Percentiles rank a stretch among this genome's conserved stretches.
phyloP scores from a whole-genome alignment of 2,329 filamentous ascomycete genomes.

The Scedosporium dehoogii region DNA sequence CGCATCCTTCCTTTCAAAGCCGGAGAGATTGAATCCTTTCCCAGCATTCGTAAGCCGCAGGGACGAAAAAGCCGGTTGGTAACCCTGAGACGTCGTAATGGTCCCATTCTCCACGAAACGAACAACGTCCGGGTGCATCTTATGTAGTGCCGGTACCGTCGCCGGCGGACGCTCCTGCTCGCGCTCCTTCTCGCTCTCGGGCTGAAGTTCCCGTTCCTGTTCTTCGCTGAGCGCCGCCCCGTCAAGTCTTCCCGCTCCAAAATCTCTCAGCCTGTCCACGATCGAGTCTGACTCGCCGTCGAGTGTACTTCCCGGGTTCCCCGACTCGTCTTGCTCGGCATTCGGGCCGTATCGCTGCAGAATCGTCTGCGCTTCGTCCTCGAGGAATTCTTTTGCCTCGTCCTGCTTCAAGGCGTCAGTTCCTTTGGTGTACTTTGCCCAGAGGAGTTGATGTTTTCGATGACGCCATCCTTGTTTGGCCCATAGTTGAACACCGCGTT shows the following conservation, averaged over 20 bases:
- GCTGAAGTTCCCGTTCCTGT: conserved; percentile 57
- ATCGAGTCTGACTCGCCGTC: background rate
- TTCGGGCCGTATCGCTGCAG: conserved; percentile 39
- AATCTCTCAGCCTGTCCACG: background rate
- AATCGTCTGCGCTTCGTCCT: conserved; percentile 43
- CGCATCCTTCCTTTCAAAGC: conserved; percentile 23
- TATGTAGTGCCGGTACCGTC: conserved; percentile 28
- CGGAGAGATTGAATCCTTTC: conserved; percentile 1
- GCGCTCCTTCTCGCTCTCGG: conserved; percentile 52
- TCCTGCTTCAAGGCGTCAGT: conserved; percentile 11
- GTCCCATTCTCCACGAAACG: conserved; percentile 28
- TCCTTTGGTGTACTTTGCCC: conserved; percentile 11
- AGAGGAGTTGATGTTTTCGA: conserved; percentile 28
- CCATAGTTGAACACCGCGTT: conserved; percentile 47
- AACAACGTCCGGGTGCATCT: conserved; percentile 30
- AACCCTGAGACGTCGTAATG: conserved; percentile 13
- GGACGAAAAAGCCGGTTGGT: conserved; percentile 31
- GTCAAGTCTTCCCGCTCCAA: background rate
- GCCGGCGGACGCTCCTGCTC: conserved; percentile 38
- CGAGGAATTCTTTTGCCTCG: conserved; percentile 35
- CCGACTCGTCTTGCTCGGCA: background rate
- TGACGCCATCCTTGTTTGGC: conserved; percentile 46
- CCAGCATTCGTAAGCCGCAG: conserved; percentile 30
- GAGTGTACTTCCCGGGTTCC: background rate
- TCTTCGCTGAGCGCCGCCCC: conserved; percentile 46